Evolutionary conservation across 1,284 basidiomycete species (phyloP), one percentile per base, ranked within the genome.

Genomic region (Moniliella sp.): DNA sequence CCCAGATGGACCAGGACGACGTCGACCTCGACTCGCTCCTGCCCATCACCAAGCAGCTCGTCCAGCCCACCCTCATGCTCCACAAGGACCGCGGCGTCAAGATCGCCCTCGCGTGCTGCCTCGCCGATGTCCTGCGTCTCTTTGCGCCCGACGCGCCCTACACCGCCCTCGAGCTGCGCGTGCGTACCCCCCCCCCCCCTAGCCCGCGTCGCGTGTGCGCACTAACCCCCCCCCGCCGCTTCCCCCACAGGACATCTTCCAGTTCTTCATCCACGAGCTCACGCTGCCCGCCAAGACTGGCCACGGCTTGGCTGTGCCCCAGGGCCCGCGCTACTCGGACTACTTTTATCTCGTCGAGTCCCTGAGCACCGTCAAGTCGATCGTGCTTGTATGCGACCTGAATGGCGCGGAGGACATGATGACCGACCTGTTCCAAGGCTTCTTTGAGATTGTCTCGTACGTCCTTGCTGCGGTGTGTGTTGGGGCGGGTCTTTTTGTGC

Each of bases 91-190:
- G 73, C 28, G 83, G 82, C 13, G 81, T 97, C 46, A 91, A 86
- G 61, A 84, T 83, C 0, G 80, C 79, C 46, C 73, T 78, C 4
- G 84, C 83, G 0, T 91, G 83, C 62, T 94, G 84, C 63, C 69
- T 99, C 12, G 83, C 84, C 1, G 86, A 99, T 61, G 67, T 94
- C 37, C 72, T 99, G 31, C 66, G 83, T 21, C 69, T 97, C 28
- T 93, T 84, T 61, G 91, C 91, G 0, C 91, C 91, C 1, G 82
- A 94, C 56, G 88, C 91, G 17, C 91, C 91, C 7, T 97, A 88
- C 60, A 86, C 76, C 3, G 74, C 75, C 30, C 64, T 69, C 29
- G 80, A 94, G 60, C 72, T 94, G 25, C 62, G 65, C n/a, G n/a
- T n/a, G n/a, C n/a, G n/a, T n/a, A n/a, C n/a, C 15, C 3, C 7